Percentiles rank a stretch among this genome's conserved stretches.
These are phyloP conservation scores for Xanthoconium purpureum DNA, from an alignment of 768 basidiomycete species.

Conservation along the genomic window DNA sequence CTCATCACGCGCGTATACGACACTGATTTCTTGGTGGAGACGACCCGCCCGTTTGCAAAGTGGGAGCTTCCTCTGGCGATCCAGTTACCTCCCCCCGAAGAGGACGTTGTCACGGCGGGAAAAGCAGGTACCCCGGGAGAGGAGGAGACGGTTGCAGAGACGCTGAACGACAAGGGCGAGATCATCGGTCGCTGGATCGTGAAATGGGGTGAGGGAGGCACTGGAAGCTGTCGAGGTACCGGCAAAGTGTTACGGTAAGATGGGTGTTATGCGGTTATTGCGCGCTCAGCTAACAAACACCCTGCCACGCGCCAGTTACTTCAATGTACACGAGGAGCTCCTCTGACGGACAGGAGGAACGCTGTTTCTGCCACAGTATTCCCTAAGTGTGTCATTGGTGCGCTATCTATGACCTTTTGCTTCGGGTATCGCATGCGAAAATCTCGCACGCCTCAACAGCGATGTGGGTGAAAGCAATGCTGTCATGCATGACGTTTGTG, in stretches of 20 bases:
- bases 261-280: background rate
- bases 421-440: background rate
- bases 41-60: conserved; percentile 68
- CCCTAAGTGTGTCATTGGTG: background rate
- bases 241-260: conserved; percentile 67
- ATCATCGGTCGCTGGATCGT: conserved; percentile 78
- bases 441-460: background rate
- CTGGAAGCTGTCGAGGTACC: conserved; percentile 58
- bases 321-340: conserved; percentile 54
- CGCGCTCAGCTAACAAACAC: background rate
- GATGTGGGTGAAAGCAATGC: background rate
- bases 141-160: conserved; percentile 83
- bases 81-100: conserved; percentile 38
- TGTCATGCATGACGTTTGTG: background rate
- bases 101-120: conserved; percentile 31
- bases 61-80: conserved; percentile 71
- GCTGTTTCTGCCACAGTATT: background rate
- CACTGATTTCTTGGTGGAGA: conserved; percentile 63
- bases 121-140: conserved; percentile 41
- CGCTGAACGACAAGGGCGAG: conserved; percentile 52
- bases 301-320: conserved; percentile 34
- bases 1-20: conserved; percentile 74
- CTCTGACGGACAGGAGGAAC: conserved; percentile 20
- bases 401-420: background rate
- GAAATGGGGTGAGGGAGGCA: conserved; percentile 64